A percentile compares a stretch with the other conserved stretches of the same genome.
Conservation (phyloP, 148 eudicot genomes). For the Amaranthus palmeri region DNA sequence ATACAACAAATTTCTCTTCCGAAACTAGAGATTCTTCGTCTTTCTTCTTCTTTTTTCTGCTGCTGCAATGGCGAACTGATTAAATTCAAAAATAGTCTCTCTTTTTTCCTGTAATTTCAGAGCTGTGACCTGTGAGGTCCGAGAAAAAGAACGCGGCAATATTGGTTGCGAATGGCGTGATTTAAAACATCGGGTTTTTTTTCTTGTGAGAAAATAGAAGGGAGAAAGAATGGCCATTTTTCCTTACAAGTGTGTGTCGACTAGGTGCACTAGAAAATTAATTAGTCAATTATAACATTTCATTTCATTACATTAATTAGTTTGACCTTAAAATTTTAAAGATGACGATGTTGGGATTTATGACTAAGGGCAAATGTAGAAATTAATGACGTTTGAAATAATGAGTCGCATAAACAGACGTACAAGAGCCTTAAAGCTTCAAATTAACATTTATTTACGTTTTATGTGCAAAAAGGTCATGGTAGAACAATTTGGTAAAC, state of each 20-base stretch:
- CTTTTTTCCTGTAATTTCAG: background rate
- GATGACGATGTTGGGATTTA: no score
- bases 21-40: background rate
- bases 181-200: conserved; percentile 6
- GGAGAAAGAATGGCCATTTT: background rate
- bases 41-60: background rate
- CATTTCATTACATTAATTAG: no score
- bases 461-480: no score
- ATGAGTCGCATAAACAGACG: no score
- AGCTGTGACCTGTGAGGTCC: conserved; percentile 2
- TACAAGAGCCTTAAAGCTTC: no score
- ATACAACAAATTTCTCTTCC: background rate
- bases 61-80: background rate
- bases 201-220: background rate
- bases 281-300: background rate
- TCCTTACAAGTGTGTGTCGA: background rate
- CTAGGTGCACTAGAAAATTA: background rate
- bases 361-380: no score
- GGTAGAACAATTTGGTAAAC: no score
- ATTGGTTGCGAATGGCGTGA: conserved; percentile 3
- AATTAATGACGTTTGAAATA: no score
- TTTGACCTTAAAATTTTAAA: no score
- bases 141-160: conserved; percentile 23
- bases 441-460: no score
- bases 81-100: background rate